phyloP scores from a whole-genome alignment of 176 grass and related monocot genomes.

The Puya raimondii region DNA sequence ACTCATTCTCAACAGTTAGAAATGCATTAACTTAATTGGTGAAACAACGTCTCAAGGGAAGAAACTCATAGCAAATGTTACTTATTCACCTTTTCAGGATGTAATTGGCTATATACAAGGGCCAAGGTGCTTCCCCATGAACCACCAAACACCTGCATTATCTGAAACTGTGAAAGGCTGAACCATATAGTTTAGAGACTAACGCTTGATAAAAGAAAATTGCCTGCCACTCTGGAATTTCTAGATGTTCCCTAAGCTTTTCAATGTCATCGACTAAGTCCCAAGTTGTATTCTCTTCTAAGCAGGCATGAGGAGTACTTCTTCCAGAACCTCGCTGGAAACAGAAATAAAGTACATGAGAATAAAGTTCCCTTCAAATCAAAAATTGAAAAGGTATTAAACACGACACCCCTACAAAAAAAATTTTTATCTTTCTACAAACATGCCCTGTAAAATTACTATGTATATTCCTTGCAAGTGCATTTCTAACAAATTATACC shows the following conservation, averaged over 20 bases:
- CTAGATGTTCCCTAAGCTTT: constrained; percentile 79
- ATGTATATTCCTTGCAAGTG: not conserved
- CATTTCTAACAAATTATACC: no score
- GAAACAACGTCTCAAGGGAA: not conserved
- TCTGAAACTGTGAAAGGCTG: not conserved
- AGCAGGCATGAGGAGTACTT: constrained; percentile 85
- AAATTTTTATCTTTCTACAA: no score
- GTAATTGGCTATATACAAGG: constrained; percentile 71
- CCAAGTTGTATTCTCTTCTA: constrained; percentile 93
- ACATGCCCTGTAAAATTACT: no score
- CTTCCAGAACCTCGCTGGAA: constrained; percentile 70
- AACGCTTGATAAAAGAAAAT: constrained; percentile 2
- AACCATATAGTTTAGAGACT: not conserved
- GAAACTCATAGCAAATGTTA: not conserved
- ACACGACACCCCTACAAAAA: no score
- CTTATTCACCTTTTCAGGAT: constrained; percentile 61
- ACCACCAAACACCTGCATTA: constrained; percentile 79
- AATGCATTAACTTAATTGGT: not conserved
- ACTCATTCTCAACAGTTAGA: not conserved
- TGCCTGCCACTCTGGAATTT: constrained; percentile 86
- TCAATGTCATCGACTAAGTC: constrained; percentile 87
- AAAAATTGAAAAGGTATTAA: no score
- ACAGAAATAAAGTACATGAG: not conserved
- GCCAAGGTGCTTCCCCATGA: constrained; percentile 97
- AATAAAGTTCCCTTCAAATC: not conserved